Evolutionary conservation across 1,139 yeast genomes (phyloP), one percentile per base, ranked within the genome.

Genomic region (Blastobotrys proliferans): DNA sequence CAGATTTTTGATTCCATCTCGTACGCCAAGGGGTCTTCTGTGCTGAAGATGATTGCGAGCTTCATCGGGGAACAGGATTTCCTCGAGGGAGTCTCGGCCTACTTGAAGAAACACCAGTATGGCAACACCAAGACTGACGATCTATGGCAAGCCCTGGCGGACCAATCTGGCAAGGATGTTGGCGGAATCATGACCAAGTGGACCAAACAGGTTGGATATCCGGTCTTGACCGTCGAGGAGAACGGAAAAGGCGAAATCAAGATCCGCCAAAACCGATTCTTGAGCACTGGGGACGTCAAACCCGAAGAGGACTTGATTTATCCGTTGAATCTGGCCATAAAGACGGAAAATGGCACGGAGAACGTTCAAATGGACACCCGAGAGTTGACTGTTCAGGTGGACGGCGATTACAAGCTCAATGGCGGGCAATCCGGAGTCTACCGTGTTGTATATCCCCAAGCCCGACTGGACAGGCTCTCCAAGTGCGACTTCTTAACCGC

Each of bases 1-100:
- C 94, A 85, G 67, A 83, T 85, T 46, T 86, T 85, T 60, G 95
- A 86, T 60, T 85, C 84, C 42, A 86, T 86, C 50, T 83, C 94
- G 16, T 86, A 86, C 64, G 70, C 81, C 49, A 86, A 86, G 67
- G 95, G 95, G 52, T 80, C 92, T 13, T 79, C 88, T 41, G 76
- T 83, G 36, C 75, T 86, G 54, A 73, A 81, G 57, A 87, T 86
- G 92, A 69, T 84, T 51, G 79, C 92, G 24, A 75, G 76, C 54
- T 78, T 81, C 68, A 68, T 86, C 51, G 95, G 95, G 35, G 82
- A 77, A 52, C 86, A 83, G 33, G 68, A 69, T 6, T 86, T 86
- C 66, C 73, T 85, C 56, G 74, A 79, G 58, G 95, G 95, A 54
- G 88, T 86, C 34, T 77, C 87, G 25, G 65, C 72, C 50, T 86